Evolutionary conservation across 192 early-diverging fungal genomes (phyloP), one percentile per base, ranked within the genome.

Genomic region (Coemansia javaensis): DNA sequence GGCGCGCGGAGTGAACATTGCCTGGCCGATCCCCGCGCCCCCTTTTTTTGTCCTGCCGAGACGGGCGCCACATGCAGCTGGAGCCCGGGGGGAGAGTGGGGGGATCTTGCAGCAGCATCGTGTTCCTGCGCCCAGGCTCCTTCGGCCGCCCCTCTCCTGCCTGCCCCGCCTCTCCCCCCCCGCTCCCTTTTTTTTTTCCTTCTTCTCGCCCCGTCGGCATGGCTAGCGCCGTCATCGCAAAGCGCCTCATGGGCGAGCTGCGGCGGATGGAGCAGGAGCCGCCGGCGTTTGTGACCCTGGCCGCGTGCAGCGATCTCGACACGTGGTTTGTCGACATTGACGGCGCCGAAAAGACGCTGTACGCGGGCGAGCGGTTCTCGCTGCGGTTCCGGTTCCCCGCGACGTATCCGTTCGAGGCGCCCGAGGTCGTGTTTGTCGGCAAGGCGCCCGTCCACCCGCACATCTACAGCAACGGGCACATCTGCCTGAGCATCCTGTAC

Each of bases 401-500:
- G 11, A 79, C 77, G 30, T 90, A 88, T 58, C 88, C 88, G 17
- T 56, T 86, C 32, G 86, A 87, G 43, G 79, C 88, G 13, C 86
- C 86, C 28, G 85, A 88, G 50, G 84, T 86, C 1, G 50, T 87
- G 0, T 85, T 90, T 50, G 57, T 85, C 5, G 66, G 63, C 32
- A 65, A 75, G 11, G 66, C 83, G 12, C 88, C 88, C 6, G 65
- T 85, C 34, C 85, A 90, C 41, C 88, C 86, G 27, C 86, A 90
- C 61, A 77, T 85, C 23, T 90, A 91, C 63, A 81, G 81, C 66
- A 97, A 97, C 66, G 93, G 94, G 13, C 94, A 97, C 57, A 96
- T 97, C 41, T 97, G 94, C 64, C 66, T 97, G 22, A 93, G 91
- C 54, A 94, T 97, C 46, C 80, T 96, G 18, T 96, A 94, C 72